phyloP scores from a whole-genome alignment of 2,329 filamentous ascomycete genomes.

The Fonsecaea multimorphosa region DNA sequence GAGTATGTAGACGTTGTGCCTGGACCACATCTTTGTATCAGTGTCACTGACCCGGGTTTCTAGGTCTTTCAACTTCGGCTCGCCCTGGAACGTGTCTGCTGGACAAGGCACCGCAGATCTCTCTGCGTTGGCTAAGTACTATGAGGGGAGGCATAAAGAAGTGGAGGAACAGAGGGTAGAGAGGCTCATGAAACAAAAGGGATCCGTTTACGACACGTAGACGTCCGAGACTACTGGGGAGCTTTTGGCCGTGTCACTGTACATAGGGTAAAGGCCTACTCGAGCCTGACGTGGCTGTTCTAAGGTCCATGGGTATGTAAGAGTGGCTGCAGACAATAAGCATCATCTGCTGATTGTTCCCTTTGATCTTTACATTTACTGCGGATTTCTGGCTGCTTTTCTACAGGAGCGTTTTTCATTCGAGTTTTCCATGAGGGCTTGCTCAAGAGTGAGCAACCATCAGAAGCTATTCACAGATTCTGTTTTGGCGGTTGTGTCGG shows the following conservation, averaged over 20 bases:
- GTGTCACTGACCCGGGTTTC: conserved; percentile 17
- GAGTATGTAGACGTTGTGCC: conserved; percentile 57
- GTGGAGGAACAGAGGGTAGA: conserved; percentile 63
- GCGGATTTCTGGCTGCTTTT: neutral
- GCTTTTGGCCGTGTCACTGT: conserved; percentile 21
- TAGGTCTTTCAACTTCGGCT: conserved; percentile 68
- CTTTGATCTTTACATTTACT: neutral
- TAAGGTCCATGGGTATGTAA: neutral
- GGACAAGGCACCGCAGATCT: conserved; percentile 65
- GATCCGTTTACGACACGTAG: conserved; percentile 52
- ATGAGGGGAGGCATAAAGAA: conserved; percentile 63
- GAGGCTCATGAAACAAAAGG: conserved; percentile 51
- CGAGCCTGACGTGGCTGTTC: conserved; percentile 1
- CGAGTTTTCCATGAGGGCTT: neutral
- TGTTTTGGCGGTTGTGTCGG: conserved; percentile 20
- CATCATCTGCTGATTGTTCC: neutral
- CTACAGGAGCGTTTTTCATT: neutral
- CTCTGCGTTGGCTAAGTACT: conserved; percentile 66
- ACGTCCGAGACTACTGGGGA: conserved; percentile 8
- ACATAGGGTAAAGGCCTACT: conserved; percentile 25
- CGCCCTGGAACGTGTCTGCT: conserved; percentile 68
- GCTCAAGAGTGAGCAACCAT: neutral
- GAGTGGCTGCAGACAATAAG: neutral
- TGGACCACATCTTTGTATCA: neutral
- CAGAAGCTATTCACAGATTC: conserved; percentile 15